A percentile compares a stretch with the other conserved stretches of the same genome.
phyloP scores from a whole-genome alignment of 768 basidiomycete genomes.

The Tulasnella sp. region DNA sequence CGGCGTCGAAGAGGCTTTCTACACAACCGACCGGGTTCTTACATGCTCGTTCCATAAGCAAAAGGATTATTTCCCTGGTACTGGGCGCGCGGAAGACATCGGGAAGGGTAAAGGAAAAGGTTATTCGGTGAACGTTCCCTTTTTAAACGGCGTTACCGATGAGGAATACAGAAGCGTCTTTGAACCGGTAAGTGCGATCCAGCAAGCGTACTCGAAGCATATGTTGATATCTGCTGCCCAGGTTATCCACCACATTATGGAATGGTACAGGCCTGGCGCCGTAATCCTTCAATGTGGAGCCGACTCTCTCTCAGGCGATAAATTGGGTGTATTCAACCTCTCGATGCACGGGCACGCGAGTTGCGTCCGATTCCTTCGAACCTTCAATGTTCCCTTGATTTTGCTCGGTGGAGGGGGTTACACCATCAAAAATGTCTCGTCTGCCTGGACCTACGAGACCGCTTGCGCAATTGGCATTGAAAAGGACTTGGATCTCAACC shows the following conservation, averaged over 20 bases:
- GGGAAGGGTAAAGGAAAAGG: slow-evolving; percentile 83
- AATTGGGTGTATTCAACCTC: slow-evolving; percentile 93
- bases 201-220: neutral
- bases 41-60: slow-evolving; percentile 97
- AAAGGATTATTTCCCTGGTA: slow-evolving; percentile 93
- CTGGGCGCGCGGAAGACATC: slow-evolving; percentile 81
- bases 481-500: slow-evolving; percentile 70
- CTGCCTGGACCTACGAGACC: slow-evolving; percentile 96
- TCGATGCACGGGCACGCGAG: slow-evolving; percentile 94
- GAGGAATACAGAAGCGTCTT: slow-evolving; percentile 87
- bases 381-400: slow-evolving; percentile 82
- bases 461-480: slow-evolving; percentile 91
- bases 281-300: slow-evolving; percentile 95
- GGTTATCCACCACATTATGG: slow-evolving; percentile 84
- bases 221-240: slow-evolving; percentile 42
- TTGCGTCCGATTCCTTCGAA: slow-evolving; percentile 84
- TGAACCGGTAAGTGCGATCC: slow-evolving; percentile 68
- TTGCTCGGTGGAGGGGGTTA: slow-evolving; percentile 96
- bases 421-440: slow-evolving; percentile 94
- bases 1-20: slow-evolving; percentile 98
- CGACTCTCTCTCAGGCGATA: slow-evolving; percentile 93
- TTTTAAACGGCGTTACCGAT: slow-evolving; percentile 93
- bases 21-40: slow-evolving; percentile 96
- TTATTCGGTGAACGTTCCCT: slow-evolving; percentile 90
- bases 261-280: slow-evolving; percentile 83